These are phyloP conservation scores for Bryum argenteum DNA, from an alignment of 225 moss, liverwort and hornwort genomes.

Conservation along the genomic window DNA sequence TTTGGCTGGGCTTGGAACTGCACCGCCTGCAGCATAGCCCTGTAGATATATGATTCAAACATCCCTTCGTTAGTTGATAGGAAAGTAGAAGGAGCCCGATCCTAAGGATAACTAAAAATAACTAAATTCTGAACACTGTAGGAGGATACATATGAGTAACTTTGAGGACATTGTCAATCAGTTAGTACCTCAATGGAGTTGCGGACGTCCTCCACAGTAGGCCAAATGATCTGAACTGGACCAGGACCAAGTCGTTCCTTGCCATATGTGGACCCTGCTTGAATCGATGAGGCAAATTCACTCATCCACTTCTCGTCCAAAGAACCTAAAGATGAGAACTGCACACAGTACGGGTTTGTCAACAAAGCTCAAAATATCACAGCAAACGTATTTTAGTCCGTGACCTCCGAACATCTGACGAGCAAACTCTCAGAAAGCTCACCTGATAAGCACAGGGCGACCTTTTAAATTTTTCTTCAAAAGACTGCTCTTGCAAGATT, in stretches of 20 bases:
- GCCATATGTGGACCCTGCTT: constrained; percentile 64
- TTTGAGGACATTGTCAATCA: constrained; percentile 18
- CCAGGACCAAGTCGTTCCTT: constrained; percentile 70
- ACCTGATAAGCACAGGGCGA: constrained; percentile 84
- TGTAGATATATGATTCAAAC: constrained; percentile 41
- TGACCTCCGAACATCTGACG: constrained; percentile 12
- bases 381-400: constrained; percentile 1
- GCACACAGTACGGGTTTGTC: constrained; percentile 31
- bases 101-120: background rate
- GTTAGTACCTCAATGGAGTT: constrained; percentile 76
- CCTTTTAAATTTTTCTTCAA: constrained; percentile 70
- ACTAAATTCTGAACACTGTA: constrained; percentile 16
- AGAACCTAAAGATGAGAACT: constrained; percentile 97
- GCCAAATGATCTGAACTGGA: constrained; percentile 83
- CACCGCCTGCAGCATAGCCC: constrained; percentile 95
- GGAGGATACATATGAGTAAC: background rate
- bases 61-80: constrained; percentile 10
- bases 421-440: constrained; percentile 20
- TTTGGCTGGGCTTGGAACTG: constrained; percentile 92
- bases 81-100: background rate
- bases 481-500: constrained; percentile 69
- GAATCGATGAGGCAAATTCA: constrained; percentile 78
- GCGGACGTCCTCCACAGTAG: constrained; percentile 93
- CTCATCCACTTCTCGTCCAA: constrained; percentile 93
- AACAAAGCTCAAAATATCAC: constrained; percentile 3